Evolutionary conservation across 2,329 filamentous ascomycete genomes (phyloP).

Genomic region (Trematosphaeria pertusa): DNA sequence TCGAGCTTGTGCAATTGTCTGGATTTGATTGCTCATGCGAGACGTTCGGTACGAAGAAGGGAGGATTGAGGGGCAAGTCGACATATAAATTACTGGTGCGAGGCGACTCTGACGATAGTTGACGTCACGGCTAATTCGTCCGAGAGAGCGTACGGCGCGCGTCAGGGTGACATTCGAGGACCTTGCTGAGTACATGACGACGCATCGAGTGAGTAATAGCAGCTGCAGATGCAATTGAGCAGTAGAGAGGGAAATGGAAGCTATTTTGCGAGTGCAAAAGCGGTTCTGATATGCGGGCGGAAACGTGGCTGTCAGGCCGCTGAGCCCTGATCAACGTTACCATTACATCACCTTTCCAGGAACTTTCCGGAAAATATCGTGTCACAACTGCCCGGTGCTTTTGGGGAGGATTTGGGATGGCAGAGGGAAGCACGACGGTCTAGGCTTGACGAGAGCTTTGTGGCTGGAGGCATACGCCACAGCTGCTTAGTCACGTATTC

Average conservation of each 20-base stretch:
- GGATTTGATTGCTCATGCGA: slow-evolving; percentile 14
- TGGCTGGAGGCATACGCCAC: too few species aligned
- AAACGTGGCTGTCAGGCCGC: too few species aligned
- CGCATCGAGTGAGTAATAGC: not conserved
- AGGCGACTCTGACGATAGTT: slow-evolving; percentile 5
- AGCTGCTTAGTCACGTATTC: too few species aligned
- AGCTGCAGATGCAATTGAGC: not conserved
- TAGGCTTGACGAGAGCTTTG: too few species aligned
- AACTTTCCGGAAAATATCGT: not conserved
- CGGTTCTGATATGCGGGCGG: not conserved
- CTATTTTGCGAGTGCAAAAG: not conserved
- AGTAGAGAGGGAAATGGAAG: not conserved
- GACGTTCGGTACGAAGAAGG: slow-evolving; percentile 4
- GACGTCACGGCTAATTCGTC: slow-evolving; percentile 7
- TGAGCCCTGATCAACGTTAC: slow-evolving; percentile 1
- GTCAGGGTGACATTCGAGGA: not conserved
- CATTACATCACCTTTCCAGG: slow-evolving; percentile 2
- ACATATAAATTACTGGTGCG: not conserved
- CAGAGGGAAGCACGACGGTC: too few species aligned
- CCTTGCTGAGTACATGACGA: slow-evolving; percentile 1
- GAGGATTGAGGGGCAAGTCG: not conserved
- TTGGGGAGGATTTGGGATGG: too few species aligned
- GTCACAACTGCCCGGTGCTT: too few species aligned
- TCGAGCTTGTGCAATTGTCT: slow-evolving; percentile 9
- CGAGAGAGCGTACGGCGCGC: not conserved